Conservation (phyloP, 2,329 filamentous ascomycete genomes). For the Colletotrichum siamense region DNA sequence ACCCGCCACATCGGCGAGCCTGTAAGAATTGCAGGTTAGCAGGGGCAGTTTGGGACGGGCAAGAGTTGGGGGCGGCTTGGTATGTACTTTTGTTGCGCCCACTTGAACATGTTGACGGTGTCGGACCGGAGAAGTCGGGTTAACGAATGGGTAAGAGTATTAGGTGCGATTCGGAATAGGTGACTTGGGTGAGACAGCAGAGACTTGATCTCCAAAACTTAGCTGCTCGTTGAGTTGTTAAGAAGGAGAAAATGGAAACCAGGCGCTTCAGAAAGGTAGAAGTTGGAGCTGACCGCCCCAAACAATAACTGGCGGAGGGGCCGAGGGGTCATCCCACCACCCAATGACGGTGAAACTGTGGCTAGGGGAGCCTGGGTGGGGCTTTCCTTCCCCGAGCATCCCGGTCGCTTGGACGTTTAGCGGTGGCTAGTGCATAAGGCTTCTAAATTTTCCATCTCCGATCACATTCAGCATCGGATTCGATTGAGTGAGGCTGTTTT, state of each 20-base stretch:
- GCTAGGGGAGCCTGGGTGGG: slow-evolving; percentile 13
- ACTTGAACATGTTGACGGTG: slow-evolving; percentile 78
- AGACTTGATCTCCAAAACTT: slow-evolving; percentile 1
- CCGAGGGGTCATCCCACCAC: slow-evolving; percentile 23
- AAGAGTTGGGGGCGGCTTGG: slow-evolving; percentile 5
- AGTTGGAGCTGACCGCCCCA: slow-evolving; percentile 19
- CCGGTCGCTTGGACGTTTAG: slow-evolving; percentile 21
- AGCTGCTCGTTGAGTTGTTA: slow-evolving; percentile 18
- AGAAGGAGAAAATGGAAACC: not conserved
- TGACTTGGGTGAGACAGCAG: not conserved
- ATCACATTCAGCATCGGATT: not conserved
- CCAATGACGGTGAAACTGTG: slow-evolving; percentile 23
- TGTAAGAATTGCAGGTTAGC: slow-evolving; percentile 34
- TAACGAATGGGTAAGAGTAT: not conserved
- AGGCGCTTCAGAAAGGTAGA: slow-evolving; percentile 2
- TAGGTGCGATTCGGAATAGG: not conserved
- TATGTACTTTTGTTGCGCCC: slow-evolving; percentile 88
- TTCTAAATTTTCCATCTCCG: slow-evolving; percentile 22
- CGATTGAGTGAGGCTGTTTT: not conserved
- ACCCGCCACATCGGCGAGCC: slow-evolving; percentile 82
- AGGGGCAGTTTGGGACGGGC: slow-evolving; percentile 28
- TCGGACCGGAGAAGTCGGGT: not conserved
- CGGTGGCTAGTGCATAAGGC: slow-evolving; percentile 21
- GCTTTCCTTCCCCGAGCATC: slow-evolving; percentile 14
- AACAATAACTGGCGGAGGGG: slow-evolving; percentile 11